Evolutionary conservation across 2,329 filamentous ascomycete genomes (phyloP), one percentile per base, ranked within the genome.

Genomic region (Fusarium anguioides): DNA sequence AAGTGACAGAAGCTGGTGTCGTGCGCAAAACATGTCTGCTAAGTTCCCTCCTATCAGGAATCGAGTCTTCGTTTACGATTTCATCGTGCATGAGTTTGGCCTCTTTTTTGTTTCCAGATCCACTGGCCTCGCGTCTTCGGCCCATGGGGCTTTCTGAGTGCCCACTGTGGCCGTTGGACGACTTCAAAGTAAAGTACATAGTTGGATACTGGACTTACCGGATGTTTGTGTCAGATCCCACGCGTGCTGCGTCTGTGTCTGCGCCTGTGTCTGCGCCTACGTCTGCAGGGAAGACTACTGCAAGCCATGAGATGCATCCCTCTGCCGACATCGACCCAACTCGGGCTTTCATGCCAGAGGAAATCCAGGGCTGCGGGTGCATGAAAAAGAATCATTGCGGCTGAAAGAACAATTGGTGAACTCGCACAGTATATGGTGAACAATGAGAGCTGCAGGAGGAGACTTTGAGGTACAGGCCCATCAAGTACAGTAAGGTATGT

Each of bases 31-130:
- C 47, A 50, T 66, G 51, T 61, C 56, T 63, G 50, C 44, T 37
- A 58, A 52, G 62, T 61, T 26, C 37, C 41, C 44, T 56, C 70
- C 70, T 72, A 73, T 70, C 61, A 69, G 42, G 45, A 49, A 39
- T 27, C 24, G 42, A 53, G 29, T 21, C 27, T 31, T 47, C 44
- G 42, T 63, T 44, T 49, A 60, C 64, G 51, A 55, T 63, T 66
- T 58, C 49, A 68, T 70, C 68, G 54, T 71, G 70, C 70, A 71
- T 72, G 50, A 49, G 48, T 47, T 51, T 48, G 41, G 57, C 50
- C 50, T 37, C 39, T 42, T 31, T 62, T 55, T 48, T 49, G 63
- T 41, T 41, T 35, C 39, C 20, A 55, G 64, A 47, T 62, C 60
- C 45, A 50, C 66, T 57, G 53, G 63, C 55, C 53, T 57, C 57